Percentiles rank a stretch among this genome's conserved stretches.
Evolutionary conservation across 345 rosid genomes (phyloP).

Genomic region (Lagerstroemia speciosa): DNA sequence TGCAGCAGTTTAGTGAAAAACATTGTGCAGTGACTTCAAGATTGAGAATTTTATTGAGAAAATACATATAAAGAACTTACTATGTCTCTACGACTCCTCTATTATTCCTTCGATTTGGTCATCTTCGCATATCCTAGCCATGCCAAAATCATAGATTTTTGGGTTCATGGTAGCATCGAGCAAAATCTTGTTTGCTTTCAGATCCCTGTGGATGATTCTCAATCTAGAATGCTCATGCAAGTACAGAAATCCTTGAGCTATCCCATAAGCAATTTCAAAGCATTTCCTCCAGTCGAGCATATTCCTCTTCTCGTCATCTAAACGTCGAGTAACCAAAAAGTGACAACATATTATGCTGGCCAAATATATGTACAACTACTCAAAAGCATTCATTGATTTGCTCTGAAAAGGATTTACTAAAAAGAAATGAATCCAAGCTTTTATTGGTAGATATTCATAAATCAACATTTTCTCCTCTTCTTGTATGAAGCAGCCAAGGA

Average conservation of each 20-base stretch:
- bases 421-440: slow-evolving; percentile 29
- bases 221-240: slow-evolving; percentile 16
- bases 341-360: not conserved
- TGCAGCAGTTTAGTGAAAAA: not conserved
- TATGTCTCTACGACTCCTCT: slow-evolving; percentile 12
- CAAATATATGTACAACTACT: not conserved
- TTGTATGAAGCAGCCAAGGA: not conserved
- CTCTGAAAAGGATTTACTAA: not conserved
- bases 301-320: not conserved
- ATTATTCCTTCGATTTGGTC: slow-evolving; percentile 9
- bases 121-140: slow-evolving; percentile 7
- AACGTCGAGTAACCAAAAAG: not conserved
- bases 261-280: slow-evolving; percentile 7
- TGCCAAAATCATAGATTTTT: slow-evolving; percentile 16
- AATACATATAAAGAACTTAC: slow-evolving; percentile 6
- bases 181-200: slow-evolving; percentile 13
- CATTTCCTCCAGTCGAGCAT: slow-evolving; percentile 13
- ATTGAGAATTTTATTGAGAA: not conserved
- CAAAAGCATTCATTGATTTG: not conserved
- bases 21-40: not conserved
- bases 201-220: slow-evolving; percentile 15
- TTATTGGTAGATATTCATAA: slow-evolving; percentile 32
- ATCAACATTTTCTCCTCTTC: slow-evolving; percentile 19
- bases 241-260: slow-evolving; percentile 15
- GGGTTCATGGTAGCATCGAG: slow-evolving; percentile 15